These are phyloP conservation scores for Epichloe coenophiala DNA, from an alignment of 2,329 filamentous ascomycete species.

Conservation along the genomic window DNA sequence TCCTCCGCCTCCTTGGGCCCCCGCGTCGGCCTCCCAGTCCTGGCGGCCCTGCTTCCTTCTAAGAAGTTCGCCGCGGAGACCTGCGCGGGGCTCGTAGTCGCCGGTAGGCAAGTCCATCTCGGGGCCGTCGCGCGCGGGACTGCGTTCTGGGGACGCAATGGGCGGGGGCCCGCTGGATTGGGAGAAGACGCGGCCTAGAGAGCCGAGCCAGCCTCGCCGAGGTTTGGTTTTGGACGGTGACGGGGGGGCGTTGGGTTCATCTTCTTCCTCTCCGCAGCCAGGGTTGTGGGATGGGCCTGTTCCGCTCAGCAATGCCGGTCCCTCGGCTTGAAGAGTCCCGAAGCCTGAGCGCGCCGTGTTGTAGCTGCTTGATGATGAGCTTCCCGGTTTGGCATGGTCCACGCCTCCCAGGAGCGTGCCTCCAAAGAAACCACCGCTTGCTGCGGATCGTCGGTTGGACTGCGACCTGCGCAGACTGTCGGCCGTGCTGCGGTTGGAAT, in stretches of 20 bases:
- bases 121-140: constrained; percentile 13
- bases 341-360: constrained; percentile 42
- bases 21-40: constrained; percentile 33
- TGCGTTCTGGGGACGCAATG: constrained; percentile 8
- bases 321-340: constrained; percentile 37
- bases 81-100: constrained; percentile 31
- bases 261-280: constrained; percentile 22
- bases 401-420: constrained; percentile 13
- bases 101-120: constrained; percentile 18
- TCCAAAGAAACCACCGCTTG: constrained; percentile 15
- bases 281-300: constrained; percentile 6
- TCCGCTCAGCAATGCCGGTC: constrained; percentile 29
- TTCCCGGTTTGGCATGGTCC: constrained; percentile 22
- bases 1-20: constrained; percentile 15
- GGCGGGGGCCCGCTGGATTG: constrained; percentile 21
- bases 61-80: constrained; percentile 34
- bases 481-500: constrained; percentile 34
- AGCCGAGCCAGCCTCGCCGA: constrained; percentile 53
- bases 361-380: constrained; percentile 32
- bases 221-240: constrained; percentile 45
- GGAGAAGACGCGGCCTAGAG: constrained; percentile 48
- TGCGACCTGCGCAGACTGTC: constrained; percentile 25
- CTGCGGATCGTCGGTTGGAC: constrained; percentile 20
- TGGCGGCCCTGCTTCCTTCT: constrained; percentile 41
- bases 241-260: constrained; percentile 26